Base-by-base conservation (phyloP, 2,329 filamentous ascomycete species). In the Orbilia oligospora region DNA sequence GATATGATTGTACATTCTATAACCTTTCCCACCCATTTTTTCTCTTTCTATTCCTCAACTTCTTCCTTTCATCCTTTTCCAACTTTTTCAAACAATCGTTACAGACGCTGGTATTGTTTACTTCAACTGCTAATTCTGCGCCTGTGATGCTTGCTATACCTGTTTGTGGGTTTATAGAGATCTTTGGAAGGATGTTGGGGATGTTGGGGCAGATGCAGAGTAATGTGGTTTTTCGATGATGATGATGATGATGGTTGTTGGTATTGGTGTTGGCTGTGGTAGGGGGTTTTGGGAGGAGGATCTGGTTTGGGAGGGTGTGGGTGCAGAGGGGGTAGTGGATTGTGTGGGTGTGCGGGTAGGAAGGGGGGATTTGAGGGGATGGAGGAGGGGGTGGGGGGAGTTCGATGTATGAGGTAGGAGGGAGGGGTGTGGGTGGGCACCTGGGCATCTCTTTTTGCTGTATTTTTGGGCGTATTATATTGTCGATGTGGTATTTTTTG, bases 281-380 rank as follows among this genome's bases (percentile, higher is more conserved):
- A 12, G 38, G 16, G 9, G 38, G 38, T 9, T 41, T 10, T 10
- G 66, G 56, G 41, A 38, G 27, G 24, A 46, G 9, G 58, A 78
- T 67, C 22, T 41, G 38, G 53, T 49, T 14, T n/a, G 38, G 18
- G 64, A 51, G 41, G 66, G 69, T 68, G 69, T 72, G 65, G 30
- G 18, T 64, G 55, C 69, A 67, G 27, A 27, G 51, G 14, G 64
- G 51, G 65, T 67, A 53, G 53, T 80, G 41, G 67, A 63, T 56
- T 30, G 16, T 64, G 55, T 76, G 63, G 22, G 66, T 33, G 67
- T 73, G 36, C 9, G 66, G 56, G 27, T 73, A 51, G 16, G 63
- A 16, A 14, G 8, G 18, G 71, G 3, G 10, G 33, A 12, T 36
- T 8, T 36, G 67, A 71, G 36, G 16, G 63, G 56, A 22, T 68